Evolutionary conservation across 139 green algal species (phyloP), one percentile per base, ranked within the genome.

Genomic region (Marvania coccoides): DNA sequence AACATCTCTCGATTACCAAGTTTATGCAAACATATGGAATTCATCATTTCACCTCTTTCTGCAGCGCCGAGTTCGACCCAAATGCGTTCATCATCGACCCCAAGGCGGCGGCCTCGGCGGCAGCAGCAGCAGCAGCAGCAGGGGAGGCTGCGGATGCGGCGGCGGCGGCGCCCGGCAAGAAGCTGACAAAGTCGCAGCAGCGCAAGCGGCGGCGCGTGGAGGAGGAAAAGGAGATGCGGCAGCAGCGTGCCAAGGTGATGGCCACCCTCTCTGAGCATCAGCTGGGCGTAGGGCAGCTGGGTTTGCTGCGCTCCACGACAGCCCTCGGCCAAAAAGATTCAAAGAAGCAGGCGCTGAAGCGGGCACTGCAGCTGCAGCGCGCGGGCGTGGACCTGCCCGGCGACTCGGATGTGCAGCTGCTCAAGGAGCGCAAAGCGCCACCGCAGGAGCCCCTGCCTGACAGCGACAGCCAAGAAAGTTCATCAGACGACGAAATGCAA

Each of bases 121-220:
- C 38, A 26, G 33, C 3, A 24, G 23, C 6, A 23, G 26, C 30
- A 15, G 24, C n/a, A n/a, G 6, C 28, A 30, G 57, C 37, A 4
- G 34, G 13, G 24, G 65, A 34, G 6, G 42, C 19, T 40, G 54
- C 23, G 54, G 4, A 47, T 10, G 46, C 46, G 6, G 45, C n/a
- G 2, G 36, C 14, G 12, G 57, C 39, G 7, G 40, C 12, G 26
- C 35, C 40, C 0, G 48, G 40, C 29, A 65, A 38, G 53, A 42
- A 56, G 38, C 65, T 83, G n/a, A 78, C 48, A 68, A 94, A 91
- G 60, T 77, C 82, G 0, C 72, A 91, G 79, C 79, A 79, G 28
- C 77, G 85, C 30, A 93, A 92, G 73, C 71, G 89, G 46, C 80
- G 77, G 34, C 79, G 87, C 48, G 65, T 93, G 5, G 58, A 88